These are phyloP conservation scores for Megacollybia marginata DNA, from an alignment of 768 basidiomycete species.

Conservation along the genomic window DNA sequence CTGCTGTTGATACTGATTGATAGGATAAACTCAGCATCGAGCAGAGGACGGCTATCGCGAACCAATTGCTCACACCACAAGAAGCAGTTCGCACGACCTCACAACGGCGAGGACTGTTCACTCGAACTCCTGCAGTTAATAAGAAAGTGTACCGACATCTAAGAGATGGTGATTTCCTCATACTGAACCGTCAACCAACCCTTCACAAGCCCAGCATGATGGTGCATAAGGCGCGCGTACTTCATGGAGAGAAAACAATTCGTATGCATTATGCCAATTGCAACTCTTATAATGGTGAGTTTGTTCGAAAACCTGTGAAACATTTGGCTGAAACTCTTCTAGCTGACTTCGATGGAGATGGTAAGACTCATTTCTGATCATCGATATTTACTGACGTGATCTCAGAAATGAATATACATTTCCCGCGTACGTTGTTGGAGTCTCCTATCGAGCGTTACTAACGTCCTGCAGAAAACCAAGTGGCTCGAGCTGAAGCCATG, in stretches of 20 bases:
- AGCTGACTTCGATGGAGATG: slow-evolving; percentile 94
- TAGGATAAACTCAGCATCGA: slow-evolving; percentile 84
- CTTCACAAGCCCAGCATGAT: slow-evolving; percentile 99
- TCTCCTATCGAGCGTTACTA: no score
- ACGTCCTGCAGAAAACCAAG: slow-evolving; percentile 68
- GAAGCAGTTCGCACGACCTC: slow-evolving; percentile 53
- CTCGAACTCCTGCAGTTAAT: slow-evolving; percentile 75
- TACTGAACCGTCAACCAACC: slow-evolving; percentile 96
- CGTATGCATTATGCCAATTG: slow-evolving; percentile 99
- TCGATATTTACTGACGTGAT: slow-evolving; percentile 6
- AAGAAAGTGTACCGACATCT: slow-evolving; percentile 98
- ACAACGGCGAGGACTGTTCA: slow-evolving; percentile 53
- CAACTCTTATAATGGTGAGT: slow-evolving; percentile 90
- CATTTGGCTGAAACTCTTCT: slow-evolving; percentile 2
- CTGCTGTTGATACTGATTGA: slow-evolving; percentile 1
- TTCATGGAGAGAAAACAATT: slow-evolving; percentile 97
- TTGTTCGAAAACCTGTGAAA: background rate
- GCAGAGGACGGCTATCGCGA: slow-evolving; percentile 91
- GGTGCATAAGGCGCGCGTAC: slow-evolving; percentile 87
- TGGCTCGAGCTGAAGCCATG: slow-evolving; percentile 90
- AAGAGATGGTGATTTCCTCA: slow-evolving; percentile 88
- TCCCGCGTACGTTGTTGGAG: slow-evolving; percentile 65
- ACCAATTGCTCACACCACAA: slow-evolving; percentile 88
- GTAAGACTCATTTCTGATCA: slow-evolving; percentile 26
- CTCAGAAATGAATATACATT: slow-evolving; percentile 99